These are phyloP conservation scores for Cadophora sp. DNA, from an alignment of 2,329 filamentous ascomycete genomes.

Conservation along the genomic window DNA sequence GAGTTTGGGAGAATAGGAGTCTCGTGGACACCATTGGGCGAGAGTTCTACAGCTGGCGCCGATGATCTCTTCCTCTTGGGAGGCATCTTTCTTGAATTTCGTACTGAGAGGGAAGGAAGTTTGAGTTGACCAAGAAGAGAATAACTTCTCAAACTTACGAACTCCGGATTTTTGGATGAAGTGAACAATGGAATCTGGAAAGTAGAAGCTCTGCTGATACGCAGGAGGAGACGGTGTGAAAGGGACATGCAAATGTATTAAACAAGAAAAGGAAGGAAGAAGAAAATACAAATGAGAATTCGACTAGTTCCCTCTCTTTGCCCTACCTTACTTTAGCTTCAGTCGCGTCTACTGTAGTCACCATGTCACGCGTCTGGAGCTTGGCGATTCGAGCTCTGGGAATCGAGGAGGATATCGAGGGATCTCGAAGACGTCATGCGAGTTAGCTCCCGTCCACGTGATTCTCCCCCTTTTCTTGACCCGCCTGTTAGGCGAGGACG, in stretches of 20 bases:
- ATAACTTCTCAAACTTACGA: neutral
- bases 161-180: neutral
- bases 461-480: constrained; percentile 5
- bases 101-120: neutral
- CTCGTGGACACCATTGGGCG: constrained; percentile 1
- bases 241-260: constrained; percentile 23
- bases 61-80: constrained; percentile 43
- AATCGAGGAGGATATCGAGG: neutral
- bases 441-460: constrained; percentile 23
- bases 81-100: constrained; percentile 31
- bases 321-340: neutral
- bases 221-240: constrained; percentile 23
- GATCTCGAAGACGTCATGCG: constrained; percentile 16
- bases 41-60: constrained; percentile 15
- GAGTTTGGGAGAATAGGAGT: constrained; percentile 27
- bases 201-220: constrained; percentile 20
- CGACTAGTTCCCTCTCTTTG: neutral
- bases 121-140: neutral
- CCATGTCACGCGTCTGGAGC: constrained; percentile 25
- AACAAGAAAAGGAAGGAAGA: neutral
- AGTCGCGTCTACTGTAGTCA: constrained; percentile 17
- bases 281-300: neutral
- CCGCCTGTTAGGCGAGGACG: neutral
- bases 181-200: neutral
- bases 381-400: neutral